Base-by-base conservation (phyloP, 768 basidiomycete species). In the Flagelloscypha sp. region DNA sequence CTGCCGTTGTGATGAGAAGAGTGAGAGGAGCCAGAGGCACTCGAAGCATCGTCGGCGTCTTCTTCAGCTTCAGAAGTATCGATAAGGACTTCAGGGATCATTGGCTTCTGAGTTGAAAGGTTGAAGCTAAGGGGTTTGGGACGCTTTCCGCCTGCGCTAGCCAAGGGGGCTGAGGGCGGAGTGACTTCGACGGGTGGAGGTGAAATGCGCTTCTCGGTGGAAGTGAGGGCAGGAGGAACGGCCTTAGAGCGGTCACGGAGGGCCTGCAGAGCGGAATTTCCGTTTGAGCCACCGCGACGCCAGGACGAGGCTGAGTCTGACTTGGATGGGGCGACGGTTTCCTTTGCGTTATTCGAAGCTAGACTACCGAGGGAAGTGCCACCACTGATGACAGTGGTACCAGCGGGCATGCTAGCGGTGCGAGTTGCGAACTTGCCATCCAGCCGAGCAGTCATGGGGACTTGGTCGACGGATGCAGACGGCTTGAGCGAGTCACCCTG, bases 361-460 rank as follows among this genome's bases (percentile, higher is more conserved):
- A 65, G 63, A 40, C 58, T 65, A 25, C 82, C 82, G 33, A 86
- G 67, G n/a, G 74, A 65, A 8, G 76, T 79, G 29, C 80, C 83
- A 41, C 81, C 82, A 47, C 76, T 79, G 50, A 86, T 76, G 34
- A 78, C 69, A 3, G 74, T 81, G 37, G 79, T 79, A 29, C 55
- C 48, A 13, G 47, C 53, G 34, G 65, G 66, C 42, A 66, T 43
- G 48, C 67, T 71, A 40, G 59, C 63, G 24, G 68, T 54, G 41
- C 86, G 80, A 45, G 76, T 68, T 20, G 84, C 84, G 41, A 84
- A 86, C 43, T 76, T 76, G 30, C 85, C 85, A 27, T 76, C 79
- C 23, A 86, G 65, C 27, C 77, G 69, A 30, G 87, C 84, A 19
- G 84, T 83, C 86, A 86, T 85, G 28, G 85, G 84, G 33, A 78